phyloP scores from a whole-genome alignment of 306 rosid species.

The Quercus alba region DNA sequence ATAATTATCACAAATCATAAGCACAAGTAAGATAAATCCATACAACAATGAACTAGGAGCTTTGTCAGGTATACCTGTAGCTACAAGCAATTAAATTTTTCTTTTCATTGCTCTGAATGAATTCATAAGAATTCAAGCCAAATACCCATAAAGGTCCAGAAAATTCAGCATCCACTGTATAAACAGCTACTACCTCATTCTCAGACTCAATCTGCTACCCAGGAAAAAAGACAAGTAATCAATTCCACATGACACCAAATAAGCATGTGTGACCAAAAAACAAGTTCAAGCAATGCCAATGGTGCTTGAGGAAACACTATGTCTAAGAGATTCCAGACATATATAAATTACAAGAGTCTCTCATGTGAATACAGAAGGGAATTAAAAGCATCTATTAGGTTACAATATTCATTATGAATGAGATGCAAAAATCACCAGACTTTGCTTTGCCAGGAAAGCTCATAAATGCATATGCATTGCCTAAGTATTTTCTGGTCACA shows the following conservation, averaged over 20 bases:
- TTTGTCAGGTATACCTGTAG: conserved; percentile 64
- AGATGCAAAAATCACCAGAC: no score
- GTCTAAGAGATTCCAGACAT: no score
- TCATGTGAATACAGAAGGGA: no score
- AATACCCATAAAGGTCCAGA: conserved; percentile 79
- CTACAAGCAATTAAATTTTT: conserved; percentile 66
- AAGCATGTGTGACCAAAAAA: conserved; percentile 6
- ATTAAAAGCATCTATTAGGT: no score
- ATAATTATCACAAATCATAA: neutral
- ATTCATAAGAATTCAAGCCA: conserved; percentile 77
- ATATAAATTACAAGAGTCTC: no score
- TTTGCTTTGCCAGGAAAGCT: no score
- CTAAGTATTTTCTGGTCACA: no score
- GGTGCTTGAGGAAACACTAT: neutral
- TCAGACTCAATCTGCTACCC: conserved; percentile 66
- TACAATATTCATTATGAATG: no score
- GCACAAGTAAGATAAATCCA: conserved; percentile 8
- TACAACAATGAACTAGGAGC: neutral
- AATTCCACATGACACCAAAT: neutral
- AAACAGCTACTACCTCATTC: conserved; percentile 64
- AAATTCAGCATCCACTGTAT: conserved; percentile 81
- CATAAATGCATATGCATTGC: no score
- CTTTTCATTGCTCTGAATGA: conserved; percentile 40
- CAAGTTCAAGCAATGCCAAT: conserved; percentile 7
- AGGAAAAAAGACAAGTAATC: conserved; percentile 9